Evolutionary conservation across 495 filamentous ascomycete species (phyloP), one percentile per base, ranked within the genome.

Genomic region (Neurospora sp.): DNA sequence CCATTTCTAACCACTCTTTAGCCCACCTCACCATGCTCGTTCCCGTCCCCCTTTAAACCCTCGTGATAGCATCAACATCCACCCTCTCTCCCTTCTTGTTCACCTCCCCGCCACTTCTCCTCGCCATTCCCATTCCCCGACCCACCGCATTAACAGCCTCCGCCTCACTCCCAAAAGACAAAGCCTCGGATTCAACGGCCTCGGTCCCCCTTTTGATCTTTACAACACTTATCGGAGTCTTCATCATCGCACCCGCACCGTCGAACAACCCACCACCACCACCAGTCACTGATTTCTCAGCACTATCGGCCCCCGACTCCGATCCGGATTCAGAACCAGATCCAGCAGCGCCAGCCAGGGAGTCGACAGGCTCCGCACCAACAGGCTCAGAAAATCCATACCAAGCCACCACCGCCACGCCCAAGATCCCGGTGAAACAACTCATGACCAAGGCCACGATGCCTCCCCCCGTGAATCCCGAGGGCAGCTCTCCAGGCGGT

Each of bases 401-500:
- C 86, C 91, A 90, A 0, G 84, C 83, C 75, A 96, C 90, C 59
- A 88, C 85, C 0, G 82, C 85, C 59, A 94, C 84, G 5, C 93
- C 94, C n/a, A 93, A 53, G n/a, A 94, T 82, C 0, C 92, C 93
- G 44, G 85, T 84, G 0, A 95, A 71, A 73, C 84, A 84, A 78
- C 91, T 94, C 75, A 95, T 93, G 5, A 89, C 88, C 69, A 94
- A 73, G 0, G 93, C 93, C 2, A 92, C 89, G 69, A 91, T 90
- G 4, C 93, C 93, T 31, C 84, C 83, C 0, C 89, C 76, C 3
- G 90, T 94, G 76, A 96, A 95, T 37, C 93, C 92, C 20, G 80
- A 84, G 0, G 92, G 92, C 27, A 96, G 74, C 68, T 84, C 86
- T 0, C 75, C 78, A 0, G 90, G 88, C 12, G 87, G 81, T 27